Evolutionary conservation across 2,329 filamentous ascomycete genomes (phyloP).

Genomic region (Magnaporthiopsis incrustans): DNA sequence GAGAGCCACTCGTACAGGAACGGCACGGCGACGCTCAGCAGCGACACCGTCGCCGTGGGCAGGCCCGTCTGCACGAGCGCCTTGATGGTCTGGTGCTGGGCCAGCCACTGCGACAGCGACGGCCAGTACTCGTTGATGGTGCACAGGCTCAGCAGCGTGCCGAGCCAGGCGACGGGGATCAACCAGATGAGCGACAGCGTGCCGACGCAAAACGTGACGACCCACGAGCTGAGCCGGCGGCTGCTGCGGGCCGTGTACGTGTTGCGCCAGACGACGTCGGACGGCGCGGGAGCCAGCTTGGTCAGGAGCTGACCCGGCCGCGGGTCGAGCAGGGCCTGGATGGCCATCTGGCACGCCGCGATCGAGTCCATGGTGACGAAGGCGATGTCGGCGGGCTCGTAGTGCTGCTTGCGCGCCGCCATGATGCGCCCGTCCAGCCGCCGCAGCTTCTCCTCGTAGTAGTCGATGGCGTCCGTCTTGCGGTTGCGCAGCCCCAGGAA

Average conservation of each 20-base stretch:
- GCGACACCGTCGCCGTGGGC: constrained; percentile 74
- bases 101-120: constrained; percentile 57
- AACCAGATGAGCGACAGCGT: constrained; percentile 85
- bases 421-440: constrained; percentile 68
- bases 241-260: constrained; percentile 72
- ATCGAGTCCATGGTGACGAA: constrained; percentile 98
- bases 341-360: constrained; percentile 86
- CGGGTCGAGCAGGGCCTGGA: constrained; percentile 88
- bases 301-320: constrained; percentile 79
- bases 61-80: constrained; percentile 81
- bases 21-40: constrained; percentile 83
- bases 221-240: constrained; percentile 73
- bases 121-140: constrained; percentile 69
- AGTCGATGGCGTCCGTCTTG: constrained; percentile 84
- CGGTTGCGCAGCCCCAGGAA: constrained; percentile 62
- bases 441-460: constrained; percentile 81
- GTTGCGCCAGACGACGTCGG: constrained; percentile 92
- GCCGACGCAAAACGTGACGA: constrained; percentile 73
- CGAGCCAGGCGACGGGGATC: constrained; percentile 69
- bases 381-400: constrained; percentile 70
- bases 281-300: constrained; percentile 77
- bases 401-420: constrained; percentile 64
- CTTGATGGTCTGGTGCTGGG: constrained; percentile 59
- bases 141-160: constrained; percentile 71
- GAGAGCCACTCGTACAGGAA: constrained; percentile 93